phyloP scores from a whole-genome alignment of 1,284 basidiomycete species.

The Pseudozyma sp. region DNA sequence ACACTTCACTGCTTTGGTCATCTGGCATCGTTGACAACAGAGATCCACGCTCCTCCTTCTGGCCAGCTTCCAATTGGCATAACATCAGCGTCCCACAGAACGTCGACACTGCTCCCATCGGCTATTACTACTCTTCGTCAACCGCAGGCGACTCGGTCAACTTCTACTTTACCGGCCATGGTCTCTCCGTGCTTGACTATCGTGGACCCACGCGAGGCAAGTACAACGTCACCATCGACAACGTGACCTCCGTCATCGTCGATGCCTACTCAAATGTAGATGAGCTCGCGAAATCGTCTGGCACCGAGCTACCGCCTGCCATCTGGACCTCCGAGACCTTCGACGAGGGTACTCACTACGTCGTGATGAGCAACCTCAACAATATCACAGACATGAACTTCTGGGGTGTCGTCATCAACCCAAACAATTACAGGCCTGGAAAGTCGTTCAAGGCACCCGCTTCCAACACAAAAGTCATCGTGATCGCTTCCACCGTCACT shows the following conservation, averaged over 20 bases:
- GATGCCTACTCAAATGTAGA: constrained; percentile 27
- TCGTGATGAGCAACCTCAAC: constrained; percentile 41
- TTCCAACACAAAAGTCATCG: constrained; percentile 30
- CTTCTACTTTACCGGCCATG: constrained; percentile 34
- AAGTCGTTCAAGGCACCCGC: constrained; percentile 21
- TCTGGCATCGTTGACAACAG: constrained; percentile 33
- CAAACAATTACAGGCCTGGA: constrained; percentile 39
- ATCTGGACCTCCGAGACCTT: constrained; percentile 42
- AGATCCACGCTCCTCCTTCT: constrained; percentile 41
- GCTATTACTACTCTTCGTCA: constrained; percentile 30
- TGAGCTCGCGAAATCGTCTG: constrained; percentile 21
- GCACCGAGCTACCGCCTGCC: constrained; percentile 22
- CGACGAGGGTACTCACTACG: constrained; percentile 27
- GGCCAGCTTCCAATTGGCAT: constrained; percentile 19
- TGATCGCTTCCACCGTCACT: constrained; percentile 38
- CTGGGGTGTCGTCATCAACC: constrained; percentile 47
- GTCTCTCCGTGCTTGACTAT: constrained; percentile 42
- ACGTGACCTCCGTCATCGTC: constrained; percentile 21
- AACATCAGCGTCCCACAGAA: constrained; percentile 25
- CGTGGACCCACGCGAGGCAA: constrained; percentile 27
- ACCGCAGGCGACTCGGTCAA: constrained; percentile 30
- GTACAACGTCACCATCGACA: constrained; percentile 42
- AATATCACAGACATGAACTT: constrained; percentile 34
- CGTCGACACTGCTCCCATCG: constrained; percentile 34
- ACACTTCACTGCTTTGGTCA: constrained; percentile 44